phyloP scores from a whole-genome alignment of 352 stramenopile species.

The Lagenidium sp. region DNA sequence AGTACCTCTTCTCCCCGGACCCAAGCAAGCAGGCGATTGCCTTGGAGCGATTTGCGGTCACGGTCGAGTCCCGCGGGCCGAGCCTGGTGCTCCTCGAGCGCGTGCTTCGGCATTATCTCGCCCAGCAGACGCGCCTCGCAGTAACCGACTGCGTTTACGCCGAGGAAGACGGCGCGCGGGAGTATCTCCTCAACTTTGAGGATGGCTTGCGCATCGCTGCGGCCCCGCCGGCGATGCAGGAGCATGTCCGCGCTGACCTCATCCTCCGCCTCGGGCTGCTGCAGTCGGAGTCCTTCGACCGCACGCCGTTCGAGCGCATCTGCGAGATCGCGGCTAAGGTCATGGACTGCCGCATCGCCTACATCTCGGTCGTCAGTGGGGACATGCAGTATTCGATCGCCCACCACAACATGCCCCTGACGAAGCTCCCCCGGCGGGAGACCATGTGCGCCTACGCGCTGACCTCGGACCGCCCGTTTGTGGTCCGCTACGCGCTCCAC shows the following conservation, averaged over 20 bases:
- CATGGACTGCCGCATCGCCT: constrained; percentile 23
- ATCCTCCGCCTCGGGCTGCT: constrained; percentile 20
- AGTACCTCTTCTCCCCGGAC: constrained; percentile 26
- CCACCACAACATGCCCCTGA: constrained; percentile 15
- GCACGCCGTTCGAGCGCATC: constrained; percentile 16
- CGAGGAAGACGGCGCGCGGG: constrained; percentile 10
- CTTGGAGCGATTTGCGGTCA: constrained; percentile 17
- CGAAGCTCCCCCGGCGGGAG: constrained; percentile 21
- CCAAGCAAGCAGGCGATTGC: constrained; percentile 16
- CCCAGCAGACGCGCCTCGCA: constrained; percentile 5
- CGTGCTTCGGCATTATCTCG: constrained; percentile 10
- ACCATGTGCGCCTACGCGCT: constrained; percentile 24
- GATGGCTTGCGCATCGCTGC: constrained; percentile 20
- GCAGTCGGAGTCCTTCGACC: constrained; percentile 1
- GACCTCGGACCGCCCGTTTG: constrained; percentile 19
- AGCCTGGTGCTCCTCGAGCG: background rate
- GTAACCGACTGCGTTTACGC: constrained; percentile 16
- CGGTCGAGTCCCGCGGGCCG: background rate
- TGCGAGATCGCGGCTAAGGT: constrained; percentile 21
- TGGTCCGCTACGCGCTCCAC: constrained; percentile 21
- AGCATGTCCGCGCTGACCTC: constrained; percentile 15
- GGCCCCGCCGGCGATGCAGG: constrained; percentile 8
- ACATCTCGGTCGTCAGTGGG: constrained; percentile 18
- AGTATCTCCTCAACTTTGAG: constrained; percentile 25
- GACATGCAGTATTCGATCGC: constrained; percentile 21